Evolutionary conservation across 2,329 filamentous ascomycete species (phyloP).

Genomic region (Orbilia quercus): DNA sequence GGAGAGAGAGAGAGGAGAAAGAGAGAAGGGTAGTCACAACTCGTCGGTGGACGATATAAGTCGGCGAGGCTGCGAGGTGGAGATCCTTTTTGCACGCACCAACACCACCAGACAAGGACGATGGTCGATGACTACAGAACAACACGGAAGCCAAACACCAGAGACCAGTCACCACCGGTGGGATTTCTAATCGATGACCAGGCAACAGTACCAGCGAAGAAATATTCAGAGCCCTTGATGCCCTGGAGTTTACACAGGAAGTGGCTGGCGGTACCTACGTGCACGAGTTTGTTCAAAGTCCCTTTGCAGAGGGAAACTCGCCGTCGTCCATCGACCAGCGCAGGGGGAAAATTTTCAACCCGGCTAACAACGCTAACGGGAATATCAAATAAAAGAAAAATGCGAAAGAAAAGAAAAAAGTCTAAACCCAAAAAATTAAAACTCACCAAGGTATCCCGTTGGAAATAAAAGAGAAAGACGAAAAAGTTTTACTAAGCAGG

Average conservation of each 20-base stretch:
- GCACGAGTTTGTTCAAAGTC: conserved; percentile 6
- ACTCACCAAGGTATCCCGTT: conserved; percentile 56
- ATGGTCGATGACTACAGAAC: conserved; percentile 44
- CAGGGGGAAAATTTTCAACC: conserved; percentile 55
- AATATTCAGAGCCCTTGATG: conserved; percentile 12
- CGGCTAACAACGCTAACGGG: conserved; percentile 54
- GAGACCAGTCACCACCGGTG: conserved; percentile 12
- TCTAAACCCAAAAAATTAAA: no score
- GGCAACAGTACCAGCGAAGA: conserved; percentile 23
- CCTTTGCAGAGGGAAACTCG: conserved; percentile 36
- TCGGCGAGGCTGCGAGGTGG: conserved; percentile 27
- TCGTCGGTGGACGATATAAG: conserved; percentile 1
- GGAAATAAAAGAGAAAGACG: conserved; percentile 26
- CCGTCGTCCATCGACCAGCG: conserved; percentile 29
- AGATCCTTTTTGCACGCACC: conserved; percentile 46
- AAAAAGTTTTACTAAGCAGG: conserved; percentile 34
- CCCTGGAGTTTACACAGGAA: conserved; percentile 9
- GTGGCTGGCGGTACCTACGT: conserved; percentile 14
- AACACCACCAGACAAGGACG: conserved; percentile 11
- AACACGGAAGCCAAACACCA: conserved; percentile 30
- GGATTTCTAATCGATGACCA: conserved; percentile 26
- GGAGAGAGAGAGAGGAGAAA: no score
- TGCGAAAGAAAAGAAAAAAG: conserved; percentile 9
- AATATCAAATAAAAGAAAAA: conserved; percentile 46
- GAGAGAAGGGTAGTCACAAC: conserved; percentile 15